Evolutionary conservation across 305 asterid genomes (phyloP), one percentile per base, ranked within the genome.

Genomic region (Plantago coronopus): DNA sequence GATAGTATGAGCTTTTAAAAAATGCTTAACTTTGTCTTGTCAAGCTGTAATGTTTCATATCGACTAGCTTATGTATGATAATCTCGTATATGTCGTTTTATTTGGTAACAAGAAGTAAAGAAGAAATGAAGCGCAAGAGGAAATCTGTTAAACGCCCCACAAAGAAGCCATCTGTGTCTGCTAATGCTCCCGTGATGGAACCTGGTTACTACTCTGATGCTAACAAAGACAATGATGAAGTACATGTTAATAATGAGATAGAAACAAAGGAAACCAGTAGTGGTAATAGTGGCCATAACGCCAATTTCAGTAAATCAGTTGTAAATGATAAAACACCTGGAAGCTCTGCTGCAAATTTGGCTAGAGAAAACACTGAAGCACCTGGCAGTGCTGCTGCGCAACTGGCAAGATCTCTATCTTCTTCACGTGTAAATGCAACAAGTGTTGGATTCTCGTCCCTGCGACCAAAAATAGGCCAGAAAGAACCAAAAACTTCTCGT

Each of bases 81-180:
- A 29, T 29, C n/a, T n/a, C n/a, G n/a, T n/a, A n/a, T n/a, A n/a
- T n/a, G n/a, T n/a, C n/a, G n/a, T n/a, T n/a, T n/a, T 23, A 4
- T 66, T 27, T n/a, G 17, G 55, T 59, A 40, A 42, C 59, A 48
- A 40, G 17, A 21, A 4, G 37, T 13, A 37, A 58, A 21, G 44
- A 21, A 44, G 46, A 58, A 70, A 81, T 78, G 87, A 78, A 78
- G 71, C 80, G 79, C 54, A 72, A 57, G 69, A 72, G 80, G 25
- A 66, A 70, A 50, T 46, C 67, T 47, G 76, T 54, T 47, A 76
- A 59, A 69, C 64, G 77, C 63, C 74, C 64, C 42, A 50, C 72
- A 17, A 78, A 71, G 72, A 81, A 76, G 71, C 69, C 68, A 40
- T 45, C 62, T 44, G 49, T 2, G 17, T 43, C 45, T 34, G 63